Base-by-base conservation (phyloP, 257 asterid species). In the Mentha longifolia region DNA sequence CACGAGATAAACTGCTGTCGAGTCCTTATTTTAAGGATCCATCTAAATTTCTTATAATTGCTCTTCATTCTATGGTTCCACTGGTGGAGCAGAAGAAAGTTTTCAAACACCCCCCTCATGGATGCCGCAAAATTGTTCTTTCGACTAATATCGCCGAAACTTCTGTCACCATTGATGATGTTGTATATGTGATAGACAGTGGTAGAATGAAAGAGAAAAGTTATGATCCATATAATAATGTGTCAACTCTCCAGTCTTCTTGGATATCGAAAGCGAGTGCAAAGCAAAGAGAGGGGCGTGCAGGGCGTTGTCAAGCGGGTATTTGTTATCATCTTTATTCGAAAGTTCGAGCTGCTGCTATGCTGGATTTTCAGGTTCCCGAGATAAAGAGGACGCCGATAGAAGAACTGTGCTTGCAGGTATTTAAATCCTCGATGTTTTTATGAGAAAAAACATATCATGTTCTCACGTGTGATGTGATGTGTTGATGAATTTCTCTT, bases 231-330 rank as follows among this genome's bases (percentile, higher is more conserved):
- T 85, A 88, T 75, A 84, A 75, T 73, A 89, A 94, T 78, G 96
- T 94, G 15, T 88, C 98, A 1, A 94, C 97, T 68, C 97, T 94
- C 73, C 93, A 87, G 42, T 86, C 98, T 67, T 86, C 96, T 68
- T 94, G 99, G 99, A 66, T 91, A 78, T 94, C 99, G 9, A 94
- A 88, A 85, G 99, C 99, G 49, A 94, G 91, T 75, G 95, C 92
- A 5, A 94, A 83, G 83, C 99, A 94, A 73, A 79, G 99, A 66
- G 93, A 90, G 82, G 99, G 99, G 7, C 98, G 99, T 31, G 96
- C 99, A 3, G 99, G 99, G 65, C 81, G 99, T 58, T 94, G 99
- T 84, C 99, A 85, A 61, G 86, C 98, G 6, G 99, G 99, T 47
- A 77, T 85, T 28, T 94, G 99, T 72, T 94, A 94, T 83, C 99